Conservation (phyloP, 2,329 filamentous ascomycete genomes). For the Cladosporium sp. region DNA sequence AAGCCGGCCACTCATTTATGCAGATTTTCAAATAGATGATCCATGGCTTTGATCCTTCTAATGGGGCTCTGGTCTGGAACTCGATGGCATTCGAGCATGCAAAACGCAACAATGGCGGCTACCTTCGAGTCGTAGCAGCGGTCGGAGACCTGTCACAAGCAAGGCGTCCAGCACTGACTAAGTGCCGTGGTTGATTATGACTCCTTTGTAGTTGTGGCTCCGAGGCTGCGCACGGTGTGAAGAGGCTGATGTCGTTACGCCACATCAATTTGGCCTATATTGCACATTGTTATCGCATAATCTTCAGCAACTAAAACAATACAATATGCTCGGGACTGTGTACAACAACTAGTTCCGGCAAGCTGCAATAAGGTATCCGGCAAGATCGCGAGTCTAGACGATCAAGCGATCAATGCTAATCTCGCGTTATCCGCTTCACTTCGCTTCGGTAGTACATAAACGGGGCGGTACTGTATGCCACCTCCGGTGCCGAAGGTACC, state of each 20-base stretch:
- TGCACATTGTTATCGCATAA: not conserved
- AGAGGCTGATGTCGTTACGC: not conserved
- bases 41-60: not conserved
- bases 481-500: not conserved
- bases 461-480: not conserved
- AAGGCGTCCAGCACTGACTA: not conserved
- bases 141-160: not conserved
- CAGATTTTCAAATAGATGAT: not conserved
- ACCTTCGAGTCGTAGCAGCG: not conserved
- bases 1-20: not conserved
- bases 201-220: not conserved
- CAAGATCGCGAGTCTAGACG: not conserved
- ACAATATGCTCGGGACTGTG: not conserved
- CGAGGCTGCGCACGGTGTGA: not conserved
- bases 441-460: not conserved
- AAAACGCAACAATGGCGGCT: not conserved
- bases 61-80: not conserved
- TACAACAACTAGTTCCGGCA: not conserved
- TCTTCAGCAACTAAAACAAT: not conserved
- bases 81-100: not conserved
- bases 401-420: not conserved
- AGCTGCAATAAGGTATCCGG: not conserved
- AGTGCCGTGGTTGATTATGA: not conserved
- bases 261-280: not conserved
- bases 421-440: not conserved